phyloP scores from a whole-genome alignment of 192 early-diverging fungal genomes.

The Funneliformis geosporum region DNA sequence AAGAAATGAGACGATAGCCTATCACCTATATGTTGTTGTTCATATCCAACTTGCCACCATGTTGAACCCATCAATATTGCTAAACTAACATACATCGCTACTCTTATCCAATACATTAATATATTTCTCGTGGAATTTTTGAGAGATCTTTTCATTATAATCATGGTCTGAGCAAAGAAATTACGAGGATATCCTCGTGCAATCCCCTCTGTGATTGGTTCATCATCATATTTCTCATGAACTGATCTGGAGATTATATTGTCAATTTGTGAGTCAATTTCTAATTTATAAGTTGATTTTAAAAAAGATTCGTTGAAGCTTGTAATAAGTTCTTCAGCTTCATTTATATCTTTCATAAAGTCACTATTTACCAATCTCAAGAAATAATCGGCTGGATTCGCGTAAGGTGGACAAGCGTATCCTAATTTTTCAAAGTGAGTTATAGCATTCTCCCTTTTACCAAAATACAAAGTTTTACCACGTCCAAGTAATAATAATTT shows the following conservation, averaged over 20 bases:
- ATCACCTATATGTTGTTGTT: constrained; percentile 13
- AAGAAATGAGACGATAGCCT: constrained; percentile 20
- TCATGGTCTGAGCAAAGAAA: background rate
- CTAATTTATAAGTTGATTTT: background rate
- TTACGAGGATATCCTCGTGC: background rate
- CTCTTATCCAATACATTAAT: constrained; percentile 20
- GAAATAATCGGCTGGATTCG: constrained; percentile 46
- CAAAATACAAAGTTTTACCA: constrained; percentile 45
- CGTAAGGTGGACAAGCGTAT: constrained; percentile 38
- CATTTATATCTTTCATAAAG: constrained; percentile 12
- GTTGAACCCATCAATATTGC: constrained; percentile 2
- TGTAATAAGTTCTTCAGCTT: constrained; percentile 6
- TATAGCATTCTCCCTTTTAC: constrained; percentile 36
- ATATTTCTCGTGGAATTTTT: constrained; percentile 13
- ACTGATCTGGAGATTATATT: background rate
- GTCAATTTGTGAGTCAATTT: no score
- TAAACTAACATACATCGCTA: constrained; percentile 18
- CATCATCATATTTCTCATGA: background rate
- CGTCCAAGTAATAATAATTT: constrained; percentile 41
- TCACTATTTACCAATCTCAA: constrained; percentile 36
- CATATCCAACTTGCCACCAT: constrained; percentile 18
- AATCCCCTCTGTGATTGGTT: background rate
- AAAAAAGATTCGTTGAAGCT: background rate
- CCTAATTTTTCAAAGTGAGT: constrained; percentile 42
- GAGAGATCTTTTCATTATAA: background rate